Conservation (phyloP, 495 filamentous ascomycete genomes). For the Neurospora terricola region DNA sequence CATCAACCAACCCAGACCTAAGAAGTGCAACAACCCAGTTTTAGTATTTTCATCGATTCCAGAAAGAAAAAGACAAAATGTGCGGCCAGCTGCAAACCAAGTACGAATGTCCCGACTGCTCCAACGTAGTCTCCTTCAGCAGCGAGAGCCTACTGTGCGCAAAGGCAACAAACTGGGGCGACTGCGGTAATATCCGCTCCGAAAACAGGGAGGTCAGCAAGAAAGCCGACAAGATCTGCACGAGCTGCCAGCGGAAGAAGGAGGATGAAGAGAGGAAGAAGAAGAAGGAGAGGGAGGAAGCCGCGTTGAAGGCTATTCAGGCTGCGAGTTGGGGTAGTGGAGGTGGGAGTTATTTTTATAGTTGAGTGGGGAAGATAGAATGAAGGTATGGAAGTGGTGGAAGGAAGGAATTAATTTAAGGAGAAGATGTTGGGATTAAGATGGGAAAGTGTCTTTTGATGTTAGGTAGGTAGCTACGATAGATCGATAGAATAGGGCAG, state of each 20-base stretch:
- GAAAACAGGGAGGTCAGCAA: neutral
- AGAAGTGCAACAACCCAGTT: neutral
- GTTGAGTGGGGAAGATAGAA: no score
- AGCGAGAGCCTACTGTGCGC: neutral
- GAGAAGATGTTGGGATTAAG: no score
- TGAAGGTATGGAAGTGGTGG: no score
- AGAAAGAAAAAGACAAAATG: neutral
- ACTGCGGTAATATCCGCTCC: neutral
- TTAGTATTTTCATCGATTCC: neutral
- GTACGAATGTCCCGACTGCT: neutral
- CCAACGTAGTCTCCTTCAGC: neutral
- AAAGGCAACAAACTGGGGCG: neutral
- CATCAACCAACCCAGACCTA: neutral
- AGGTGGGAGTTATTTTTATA: no score
- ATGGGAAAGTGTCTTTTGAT: no score
- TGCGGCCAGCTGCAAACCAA: neutral
- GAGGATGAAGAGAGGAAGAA: no score
- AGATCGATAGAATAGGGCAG: no score
- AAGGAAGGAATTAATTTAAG: no score
- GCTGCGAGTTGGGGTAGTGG: no score
- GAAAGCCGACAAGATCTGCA: neutral
- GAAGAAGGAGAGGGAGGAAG: no score
- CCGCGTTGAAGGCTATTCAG: no score
- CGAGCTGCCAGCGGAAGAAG: neutral
- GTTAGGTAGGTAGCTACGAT: no score